A percentile compares a stretch with the other conserved stretches of the same genome.
phyloP scores from a whole-genome alignment of 2,329 filamentous ascomycete genomes.

The Trichocomaceae sp. region DNA sequence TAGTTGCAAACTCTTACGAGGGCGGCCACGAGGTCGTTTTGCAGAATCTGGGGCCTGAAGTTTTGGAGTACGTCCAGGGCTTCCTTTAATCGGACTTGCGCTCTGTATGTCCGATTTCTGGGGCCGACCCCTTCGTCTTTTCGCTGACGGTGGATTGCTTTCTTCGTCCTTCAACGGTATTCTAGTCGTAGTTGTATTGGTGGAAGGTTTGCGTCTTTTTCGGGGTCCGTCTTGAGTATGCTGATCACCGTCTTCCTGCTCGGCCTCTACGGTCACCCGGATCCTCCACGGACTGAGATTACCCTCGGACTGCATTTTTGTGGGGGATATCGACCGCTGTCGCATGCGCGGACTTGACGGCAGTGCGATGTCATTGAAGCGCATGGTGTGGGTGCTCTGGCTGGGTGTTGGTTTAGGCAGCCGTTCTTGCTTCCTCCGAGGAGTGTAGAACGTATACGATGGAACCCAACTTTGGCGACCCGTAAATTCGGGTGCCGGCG shows the following conservation, averaged over 20 bases:
- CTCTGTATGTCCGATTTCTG: slow-evolving; percentile 36
- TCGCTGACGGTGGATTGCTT: slow-evolving; percentile 32
- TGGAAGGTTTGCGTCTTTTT: slow-evolving; percentile 26
- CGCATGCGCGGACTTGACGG: slow-evolving; percentile 31
- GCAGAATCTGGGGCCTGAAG: slow-evolving; percentile 23
- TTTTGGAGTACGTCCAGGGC: slow-evolving; percentile 27
- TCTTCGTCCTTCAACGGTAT: slow-evolving; percentile 37
- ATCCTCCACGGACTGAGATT: slow-evolving; percentile 45
- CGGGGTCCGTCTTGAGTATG: slow-evolving; percentile 22
- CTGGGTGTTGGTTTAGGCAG: slow-evolving; percentile 28
- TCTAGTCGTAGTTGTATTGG: slow-evolving; percentile 30
- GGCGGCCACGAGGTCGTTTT: slow-evolving; percentile 33
- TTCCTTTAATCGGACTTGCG: slow-evolving; percentile 29
- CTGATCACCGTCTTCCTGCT: slow-evolving; percentile 35
- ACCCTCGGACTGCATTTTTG: slow-evolving; percentile 32
- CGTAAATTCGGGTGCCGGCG: slow-evolving; percentile 33
- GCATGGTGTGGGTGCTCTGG: slow-evolving; percentile 32
- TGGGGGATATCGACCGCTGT: slow-evolving; percentile 30
- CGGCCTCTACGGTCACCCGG: slow-evolving; percentile 43
- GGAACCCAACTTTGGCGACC: slow-evolving; percentile 37
- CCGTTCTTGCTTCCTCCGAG: slow-evolving; percentile 27
- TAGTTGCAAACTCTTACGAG: slow-evolving; percentile 29
- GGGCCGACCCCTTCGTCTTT: slow-evolving; percentile 37
- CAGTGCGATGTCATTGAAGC: slow-evolving; percentile 38
- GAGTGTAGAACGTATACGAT: slow-evolving; percentile 30